Conservation (phyloP, 2,329 filamentous ascomycete genomes). For the Tolypocladium capitatum region DNA sequence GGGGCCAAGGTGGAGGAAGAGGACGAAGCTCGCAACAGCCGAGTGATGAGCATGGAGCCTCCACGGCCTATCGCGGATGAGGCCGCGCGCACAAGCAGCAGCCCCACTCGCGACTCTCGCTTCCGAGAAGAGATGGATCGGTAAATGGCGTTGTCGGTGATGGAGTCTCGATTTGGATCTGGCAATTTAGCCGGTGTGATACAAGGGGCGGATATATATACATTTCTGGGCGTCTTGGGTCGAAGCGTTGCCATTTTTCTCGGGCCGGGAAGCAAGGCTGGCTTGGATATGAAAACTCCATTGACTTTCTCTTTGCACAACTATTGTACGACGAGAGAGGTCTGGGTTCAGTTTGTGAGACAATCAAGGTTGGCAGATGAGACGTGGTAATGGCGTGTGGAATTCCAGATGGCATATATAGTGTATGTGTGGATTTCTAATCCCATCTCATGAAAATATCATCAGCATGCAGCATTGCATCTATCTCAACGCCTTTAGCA, state of each 20-base stretch:
- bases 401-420: background rate
- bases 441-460: background rate
- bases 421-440: background rate
- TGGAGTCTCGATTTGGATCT: background rate
- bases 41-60: slow-evolving; percentile 18
- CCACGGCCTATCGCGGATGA: slow-evolving; percentile 23
- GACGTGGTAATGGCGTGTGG: background rate
- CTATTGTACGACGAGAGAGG: background rate
- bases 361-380: background rate
- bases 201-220: background rate
- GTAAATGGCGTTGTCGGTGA: slow-evolving; percentile 5
- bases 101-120: slow-evolving; percentile 42
- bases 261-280: too few species aligned
- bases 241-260: too few species aligned
- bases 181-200: background rate
- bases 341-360: background rate
- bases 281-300: background rate
- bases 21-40: slow-evolving; percentile 1
- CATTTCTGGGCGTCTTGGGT: too few species aligned
- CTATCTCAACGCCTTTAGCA: background rate
- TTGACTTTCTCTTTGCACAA: background rate
- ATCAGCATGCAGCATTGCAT: too few species aligned
- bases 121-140: slow-evolving; percentile 43
- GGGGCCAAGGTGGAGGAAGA: slow-evolving; percentile 15
- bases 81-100: slow-evolving; percentile 27